phyloP scores from a whole-genome alignment of 2,329 filamentous ascomycete species.

The Aciculosporium take region DNA sequence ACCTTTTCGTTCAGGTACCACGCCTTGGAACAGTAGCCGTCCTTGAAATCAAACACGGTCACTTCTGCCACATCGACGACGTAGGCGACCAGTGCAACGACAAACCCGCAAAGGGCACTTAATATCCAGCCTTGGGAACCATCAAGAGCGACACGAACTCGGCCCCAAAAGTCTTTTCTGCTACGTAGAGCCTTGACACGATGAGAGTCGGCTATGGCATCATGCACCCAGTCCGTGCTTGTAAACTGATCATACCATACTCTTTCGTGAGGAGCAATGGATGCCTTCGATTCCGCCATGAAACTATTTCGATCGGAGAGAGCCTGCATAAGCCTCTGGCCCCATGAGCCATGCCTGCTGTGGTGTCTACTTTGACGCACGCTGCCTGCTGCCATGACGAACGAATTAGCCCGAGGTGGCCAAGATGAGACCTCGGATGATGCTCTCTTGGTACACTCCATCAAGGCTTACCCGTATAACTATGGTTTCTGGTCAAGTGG shows the following conservation, averaged over 20 bases:
- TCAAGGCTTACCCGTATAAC: slow-evolving; percentile 24
- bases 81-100: slow-evolving; percentile 78
- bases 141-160: slow-evolving; percentile 62
- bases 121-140: slow-evolving; percentile 88
- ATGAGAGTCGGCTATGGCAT: slow-evolving; percentile 87
- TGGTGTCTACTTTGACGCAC: slow-evolving; percentile 32
- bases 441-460: background rate
- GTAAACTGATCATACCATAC: slow-evolving; percentile 99
- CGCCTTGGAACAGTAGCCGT: slow-evolving; percentile 60
- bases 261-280: slow-evolving; percentile 63
- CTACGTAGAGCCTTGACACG: slow-evolving; percentile 71
- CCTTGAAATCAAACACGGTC: slow-evolving; percentile 77
- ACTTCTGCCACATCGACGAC: slow-evolving; percentile 77
- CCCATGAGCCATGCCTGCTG: slow-evolving; percentile 43
- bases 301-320: slow-evolving; percentile 43
- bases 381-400: slow-evolving; percentile 17
- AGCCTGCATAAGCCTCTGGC: slow-evolving; percentile 46
- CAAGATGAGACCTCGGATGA: background rate
- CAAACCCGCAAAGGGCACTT: slow-evolving; percentile 74
- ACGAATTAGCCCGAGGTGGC: background rate
- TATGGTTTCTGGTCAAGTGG: slow-evolving; percentile 26
- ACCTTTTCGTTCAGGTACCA: slow-evolving; percentile 66
- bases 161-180: slow-evolving; percentile 74
- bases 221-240: slow-evolving; percentile 95
- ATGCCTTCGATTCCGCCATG: slow-evolving; percentile 49